phyloP scores from a whole-genome alignment of 495 filamentous ascomycete genomes.

The Podospora conica region DNA sequence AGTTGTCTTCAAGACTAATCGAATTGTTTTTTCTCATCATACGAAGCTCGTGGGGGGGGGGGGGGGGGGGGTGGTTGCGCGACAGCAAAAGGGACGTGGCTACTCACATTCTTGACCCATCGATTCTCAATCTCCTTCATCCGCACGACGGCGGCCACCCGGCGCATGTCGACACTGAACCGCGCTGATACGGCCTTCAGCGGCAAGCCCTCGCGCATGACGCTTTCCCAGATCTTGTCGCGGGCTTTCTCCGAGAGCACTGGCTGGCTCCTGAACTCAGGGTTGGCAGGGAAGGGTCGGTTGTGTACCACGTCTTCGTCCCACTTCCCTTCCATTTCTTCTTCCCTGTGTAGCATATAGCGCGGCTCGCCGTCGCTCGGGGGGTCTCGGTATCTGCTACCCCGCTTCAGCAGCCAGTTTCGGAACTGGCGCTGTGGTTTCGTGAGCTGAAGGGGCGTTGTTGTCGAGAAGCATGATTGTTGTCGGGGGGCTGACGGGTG shows the following conservation, averaged over 20 bases:
- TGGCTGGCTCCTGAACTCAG: constrained; percentile 59
- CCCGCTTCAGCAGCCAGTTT: constrained; percentile 8
- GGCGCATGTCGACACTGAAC: constrained; percentile 72
- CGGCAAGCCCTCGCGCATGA: constrained; percentile 58
- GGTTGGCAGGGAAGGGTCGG: constrained; percentile 80
- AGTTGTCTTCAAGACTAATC: constrained; percentile 99
- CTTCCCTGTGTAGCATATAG: constrained; percentile 3
- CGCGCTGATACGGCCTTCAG: constrained; percentile 74
- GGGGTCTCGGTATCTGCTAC: not conserved
- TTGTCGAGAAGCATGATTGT: constrained; percentile 22
- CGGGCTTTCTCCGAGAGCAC: constrained; percentile 73
- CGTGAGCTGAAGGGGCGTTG: constrained; percentile 14
- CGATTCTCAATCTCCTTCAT: constrained; percentile 82
- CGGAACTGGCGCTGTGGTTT: constrained; percentile 14
- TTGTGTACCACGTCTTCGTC: constrained; percentile 11
- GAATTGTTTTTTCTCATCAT: constrained; percentile 74
- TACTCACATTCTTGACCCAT: constrained; percentile 61
- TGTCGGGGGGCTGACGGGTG: constrained; percentile 5
- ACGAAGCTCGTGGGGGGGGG: constrained; percentile 9
- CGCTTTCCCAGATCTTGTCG: constrained; percentile 64
- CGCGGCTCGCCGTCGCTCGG: too few species aligned
- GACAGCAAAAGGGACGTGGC: constrained; percentile 19
- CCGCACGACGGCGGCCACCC: constrained; percentile 83
- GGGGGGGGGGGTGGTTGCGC: constrained; percentile 8
- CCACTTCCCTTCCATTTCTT: not conserved